Evolutionary conservation across 345 rosid genomes (phyloP).

Genomic region (Draba incana): DNA sequence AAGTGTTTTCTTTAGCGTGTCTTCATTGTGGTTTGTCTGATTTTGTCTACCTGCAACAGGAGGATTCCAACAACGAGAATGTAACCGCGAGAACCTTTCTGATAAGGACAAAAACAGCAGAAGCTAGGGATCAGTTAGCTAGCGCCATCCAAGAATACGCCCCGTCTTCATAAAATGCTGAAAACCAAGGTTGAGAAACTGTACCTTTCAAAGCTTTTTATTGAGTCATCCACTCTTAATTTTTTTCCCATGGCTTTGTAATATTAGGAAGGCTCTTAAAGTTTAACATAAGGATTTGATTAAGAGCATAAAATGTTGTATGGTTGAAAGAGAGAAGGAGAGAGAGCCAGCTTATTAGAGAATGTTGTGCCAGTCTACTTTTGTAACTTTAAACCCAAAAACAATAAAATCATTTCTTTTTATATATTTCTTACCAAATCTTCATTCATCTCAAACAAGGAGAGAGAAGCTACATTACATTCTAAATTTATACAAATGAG

Average conservation of each 20-base stretch:
- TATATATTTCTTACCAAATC: not conserved
- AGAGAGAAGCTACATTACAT: slow-evolving; percentile 30
- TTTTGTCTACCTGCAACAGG: slow-evolving; percentile 50
- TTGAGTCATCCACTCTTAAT: slow-evolving; percentile 18
- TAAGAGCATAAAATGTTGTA: slow-evolving; percentile 34
- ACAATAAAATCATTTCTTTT: slow-evolving; percentile 26
- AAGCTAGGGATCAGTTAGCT: slow-evolving; percentile 76
- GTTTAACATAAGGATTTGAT: slow-evolving; percentile 22
- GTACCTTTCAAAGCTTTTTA: slow-evolving; percentile 21
- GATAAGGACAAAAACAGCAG: slow-evolving; percentile 72
- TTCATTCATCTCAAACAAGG: slow-evolving; percentile 28
- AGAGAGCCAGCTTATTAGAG: slow-evolving; percentile 14
- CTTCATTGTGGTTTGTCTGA: slow-evolving; percentile 12
- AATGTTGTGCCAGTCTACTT: slow-evolving; percentile 22
- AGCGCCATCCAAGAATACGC: slow-evolving; percentile 79
- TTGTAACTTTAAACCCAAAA: slow-evolving; percentile 22
- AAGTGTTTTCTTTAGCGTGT: not conserved
- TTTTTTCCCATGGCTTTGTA: slow-evolving; percentile 32
- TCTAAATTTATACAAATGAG: slow-evolving; percentile 36
- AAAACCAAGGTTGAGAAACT: slow-evolving; percentile 23
- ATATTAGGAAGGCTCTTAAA: slow-evolving; percentile 30
- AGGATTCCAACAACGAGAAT: slow-evolving; percentile 47
- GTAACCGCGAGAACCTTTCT: slow-evolving; percentile 77
- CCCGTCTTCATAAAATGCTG: slow-evolving; percentile 55
- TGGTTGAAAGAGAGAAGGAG: slow-evolving; percentile 26